phyloP scores from a whole-genome alignment of 2,329 filamentous ascomycete species.

The Sordariomycetes sp. region DNA sequence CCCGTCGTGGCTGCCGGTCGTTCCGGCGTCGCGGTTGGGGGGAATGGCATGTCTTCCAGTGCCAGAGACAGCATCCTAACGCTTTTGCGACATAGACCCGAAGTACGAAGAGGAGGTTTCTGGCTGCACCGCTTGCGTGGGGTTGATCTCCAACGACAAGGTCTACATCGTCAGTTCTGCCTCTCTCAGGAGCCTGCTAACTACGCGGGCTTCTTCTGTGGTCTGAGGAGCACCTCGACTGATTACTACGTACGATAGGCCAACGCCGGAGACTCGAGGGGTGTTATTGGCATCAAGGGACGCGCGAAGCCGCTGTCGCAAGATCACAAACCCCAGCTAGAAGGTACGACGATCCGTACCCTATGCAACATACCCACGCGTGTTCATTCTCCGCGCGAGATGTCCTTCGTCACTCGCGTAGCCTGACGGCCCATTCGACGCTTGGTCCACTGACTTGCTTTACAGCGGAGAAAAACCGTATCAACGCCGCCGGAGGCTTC shows the following conservation, averaged over 20 bases:
- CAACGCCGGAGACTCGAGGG: conserved; percentile 93
- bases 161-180: conserved; percentile 76
- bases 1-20: background rate
- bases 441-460: background rate
- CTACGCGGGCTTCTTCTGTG: background rate
- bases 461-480: conserved; percentile 86
- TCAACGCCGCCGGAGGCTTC: conserved; percentile 90
- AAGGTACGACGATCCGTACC: conserved; percentile 47
- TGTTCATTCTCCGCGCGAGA: background rate
- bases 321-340: conserved; percentile 98
- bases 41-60: background rate
- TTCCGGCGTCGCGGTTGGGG: background rate
- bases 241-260: conserved; percentile 44
- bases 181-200: conserved; percentile 1
- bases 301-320: conserved; percentile 97
- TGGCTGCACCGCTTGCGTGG: conserved; percentile 90
- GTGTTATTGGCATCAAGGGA: conserved; percentile 91
- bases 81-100: conserved; percentile 54
- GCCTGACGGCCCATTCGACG: background rate
- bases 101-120: conserved; percentile 97
- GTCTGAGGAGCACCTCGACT: background rate
- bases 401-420: background rate
- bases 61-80: background rate
- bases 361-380: background rate
- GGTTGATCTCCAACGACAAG: conserved; percentile 79